phyloP scores from a whole-genome alignment of 129 eudicot species.

The Pittosporum tobira region DNA sequence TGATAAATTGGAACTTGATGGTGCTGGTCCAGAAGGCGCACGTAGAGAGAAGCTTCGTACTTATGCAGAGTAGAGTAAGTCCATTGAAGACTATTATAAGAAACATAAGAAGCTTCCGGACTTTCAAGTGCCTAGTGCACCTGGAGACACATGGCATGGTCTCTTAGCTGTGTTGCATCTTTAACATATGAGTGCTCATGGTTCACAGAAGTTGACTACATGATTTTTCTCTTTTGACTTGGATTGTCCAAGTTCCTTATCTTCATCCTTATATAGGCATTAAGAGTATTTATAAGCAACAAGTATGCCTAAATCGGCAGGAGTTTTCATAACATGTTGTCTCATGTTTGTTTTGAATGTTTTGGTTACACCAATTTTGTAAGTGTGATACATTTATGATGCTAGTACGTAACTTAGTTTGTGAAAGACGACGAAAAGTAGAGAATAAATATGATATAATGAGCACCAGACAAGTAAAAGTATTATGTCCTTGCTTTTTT shows the following conservation, averaged over 20 bases:
- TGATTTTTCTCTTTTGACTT: constrained; percentile 15
- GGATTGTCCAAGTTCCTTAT: neutral
- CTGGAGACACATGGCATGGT: constrained; percentile 85
- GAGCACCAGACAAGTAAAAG: neutral
- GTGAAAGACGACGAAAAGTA: neutral
- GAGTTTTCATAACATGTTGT: neutral
- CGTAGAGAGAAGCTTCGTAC: constrained; percentile 33
- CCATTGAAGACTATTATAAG: constrained; percentile 78
- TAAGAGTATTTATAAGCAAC: constrained; percentile 7
- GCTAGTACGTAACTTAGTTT: neutral
- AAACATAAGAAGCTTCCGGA: constrained; percentile 81
- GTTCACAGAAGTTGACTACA: constrained; percentile 63
- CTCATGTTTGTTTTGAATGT: neutral
- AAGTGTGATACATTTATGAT: constrained; percentile 1
- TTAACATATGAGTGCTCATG: constrained; percentile 55
- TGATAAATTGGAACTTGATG: constrained; percentile 13
- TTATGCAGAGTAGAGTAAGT: constrained; percentile 52
- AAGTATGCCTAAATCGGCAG: constrained; percentile 2
- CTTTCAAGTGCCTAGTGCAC: constrained; percentile 70
- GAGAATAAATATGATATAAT: neutral
- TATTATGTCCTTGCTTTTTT: neutral
- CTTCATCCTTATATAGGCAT: neutral
- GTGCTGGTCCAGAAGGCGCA: constrained; percentile 14
- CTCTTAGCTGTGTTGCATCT: constrained; percentile 83
- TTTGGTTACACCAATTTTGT: neutral